A percentile compares a stretch with the other conserved stretches of the same genome.
Conservation (phyloP, 495 filamentous ascomycete species). For the Cladorrhinum samala region DNA sequence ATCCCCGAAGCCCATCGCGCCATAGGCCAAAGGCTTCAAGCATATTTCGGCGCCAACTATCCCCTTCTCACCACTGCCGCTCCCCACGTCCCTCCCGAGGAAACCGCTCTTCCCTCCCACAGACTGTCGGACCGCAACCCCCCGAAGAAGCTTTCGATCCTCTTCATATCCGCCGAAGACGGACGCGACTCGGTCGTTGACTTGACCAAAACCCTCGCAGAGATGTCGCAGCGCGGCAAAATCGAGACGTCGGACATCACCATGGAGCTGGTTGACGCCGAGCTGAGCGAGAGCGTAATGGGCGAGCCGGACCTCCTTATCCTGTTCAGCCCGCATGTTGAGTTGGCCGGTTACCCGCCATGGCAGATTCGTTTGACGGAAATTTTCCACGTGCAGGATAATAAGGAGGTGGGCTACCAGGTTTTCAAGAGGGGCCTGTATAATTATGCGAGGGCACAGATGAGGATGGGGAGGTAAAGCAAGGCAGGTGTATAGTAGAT, state of each 20-base stretch:
- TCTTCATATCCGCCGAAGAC: conserved; percentile 84
- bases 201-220: conserved; percentile 86
- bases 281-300: conserved; percentile 65
- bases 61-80: conserved; percentile 67
- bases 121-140: background rate
- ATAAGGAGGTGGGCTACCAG: conserved; percentile 81
- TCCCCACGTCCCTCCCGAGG: conserved; percentile 61
- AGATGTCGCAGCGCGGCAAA: conserved; percentile 89
- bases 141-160: conserved; percentile 55
- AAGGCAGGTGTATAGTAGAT: background rate
- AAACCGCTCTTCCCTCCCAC: conserved; percentile 26
- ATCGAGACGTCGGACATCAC: conserved; percentile 72
- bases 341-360: conserved; percentile 86
- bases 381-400: conserved; percentile 73
- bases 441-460: conserved; percentile 78
- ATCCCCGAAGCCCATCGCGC: conserved; percentile 69
- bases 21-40: conserved; percentile 64
- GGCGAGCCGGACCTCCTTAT: conserved; percentile 84
- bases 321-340: conserved; percentile 73
- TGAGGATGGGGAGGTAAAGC: conserved; percentile 74
- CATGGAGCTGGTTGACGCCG: conserved; percentile 80
- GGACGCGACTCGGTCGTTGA: conserved; percentile 91
- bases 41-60: conserved; percentile 70
- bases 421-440: conserved; percentile 80
- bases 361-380: conserved; percentile 95